phyloP scores from a whole-genome alignment of 2,329 filamentous ascomycete genomes.

The Cladosporium sp. region DNA sequence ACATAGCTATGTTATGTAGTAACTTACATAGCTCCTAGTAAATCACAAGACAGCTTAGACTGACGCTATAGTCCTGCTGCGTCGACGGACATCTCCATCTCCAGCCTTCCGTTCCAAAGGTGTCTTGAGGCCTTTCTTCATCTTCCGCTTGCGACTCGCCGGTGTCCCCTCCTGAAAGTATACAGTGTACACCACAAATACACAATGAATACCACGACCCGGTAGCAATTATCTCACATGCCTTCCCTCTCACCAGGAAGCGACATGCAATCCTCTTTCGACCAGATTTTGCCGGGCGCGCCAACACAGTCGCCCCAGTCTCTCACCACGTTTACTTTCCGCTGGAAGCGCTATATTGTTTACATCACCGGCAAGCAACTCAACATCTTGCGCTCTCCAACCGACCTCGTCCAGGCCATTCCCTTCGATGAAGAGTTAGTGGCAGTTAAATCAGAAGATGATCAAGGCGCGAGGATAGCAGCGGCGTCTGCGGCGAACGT shows the following conservation, averaged over 20 bases:
- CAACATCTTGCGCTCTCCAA: slow-evolving; percentile 74
- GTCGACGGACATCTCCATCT: neutral
- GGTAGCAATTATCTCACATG: slow-evolving; percentile 27
- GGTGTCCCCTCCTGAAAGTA: neutral
- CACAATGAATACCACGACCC: slow-evolving; percentile 4
- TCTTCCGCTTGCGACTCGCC: neutral
- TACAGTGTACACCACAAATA: neutral
- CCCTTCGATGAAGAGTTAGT: slow-evolving; percentile 60
- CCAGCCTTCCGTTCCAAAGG: neutral
- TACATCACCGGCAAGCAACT: slow-evolving; percentile 91
- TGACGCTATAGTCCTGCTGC: neutral
- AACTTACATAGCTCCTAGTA: neutral
- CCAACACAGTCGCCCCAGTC: slow-evolving; percentile 77
- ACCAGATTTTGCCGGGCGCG: slow-evolving; percentile 70
- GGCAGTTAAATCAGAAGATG: slow-evolving; percentile 78
- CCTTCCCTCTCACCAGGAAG: slow-evolving; percentile 35
- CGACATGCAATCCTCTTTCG: slow-evolving; percentile 28
- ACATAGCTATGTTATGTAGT: neutral
- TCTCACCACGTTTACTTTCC: slow-evolving; percentile 73
- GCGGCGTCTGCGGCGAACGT: slow-evolving; percentile 67
- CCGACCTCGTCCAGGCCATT: slow-evolving; percentile 81
- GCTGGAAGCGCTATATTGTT: slow-evolving; percentile 70
- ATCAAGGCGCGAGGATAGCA: slow-evolving; percentile 76
- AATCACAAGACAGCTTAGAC: neutral
- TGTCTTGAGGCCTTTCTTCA: neutral